phyloP scores from a whole-genome alignment of 495 filamentous ascomycete species.

The Aspergillus biplanus region DNA sequence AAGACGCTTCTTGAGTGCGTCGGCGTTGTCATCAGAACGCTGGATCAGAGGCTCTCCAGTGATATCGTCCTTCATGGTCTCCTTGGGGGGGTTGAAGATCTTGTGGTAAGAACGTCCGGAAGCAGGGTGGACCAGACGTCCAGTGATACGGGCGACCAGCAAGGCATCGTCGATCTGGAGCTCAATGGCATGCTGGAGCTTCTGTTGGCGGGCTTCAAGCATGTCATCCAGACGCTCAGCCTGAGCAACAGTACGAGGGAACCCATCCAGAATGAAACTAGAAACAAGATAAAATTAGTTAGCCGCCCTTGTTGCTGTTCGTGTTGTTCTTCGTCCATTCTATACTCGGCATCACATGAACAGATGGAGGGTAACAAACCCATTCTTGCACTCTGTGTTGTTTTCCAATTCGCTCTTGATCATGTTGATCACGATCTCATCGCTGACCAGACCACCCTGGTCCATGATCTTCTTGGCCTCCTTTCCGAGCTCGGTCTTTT shows the following conservation, averaged over 20 bases:
- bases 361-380: constrained; percentile 46
- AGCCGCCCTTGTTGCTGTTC: no score
- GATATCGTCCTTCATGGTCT: constrained; percentile 90
- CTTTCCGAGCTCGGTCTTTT: constrained; percentile 91
- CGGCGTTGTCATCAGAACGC: constrained; percentile 95
- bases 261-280: constrained; percentile 98
- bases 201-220: constrained; percentile 72
- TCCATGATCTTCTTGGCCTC: constrained; percentile 99
- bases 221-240: constrained; percentile 93
- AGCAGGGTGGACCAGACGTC: constrained; percentile 92
- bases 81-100: constrained; percentile 98
- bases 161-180: constrained; percentile 95
- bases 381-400: constrained; percentile 95
- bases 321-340: neutral
- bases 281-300: constrained; percentile 4
- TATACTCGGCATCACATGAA: neutral
- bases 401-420: constrained; percentile 94
- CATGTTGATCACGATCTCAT: constrained; percentile 99
- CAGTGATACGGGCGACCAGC: constrained; percentile 93
- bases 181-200: constrained; percentile 91
- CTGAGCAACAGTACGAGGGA: constrained; percentile 94
- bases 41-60: constrained; percentile 97
- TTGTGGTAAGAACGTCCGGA: constrained; percentile 97
- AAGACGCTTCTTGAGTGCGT: constrained; percentile 94
- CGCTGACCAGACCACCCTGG: constrained; percentile 92